Base-by-base conservation (phyloP, 78 protist genomes). In the Capsaspora owczarzaki region DNA sequence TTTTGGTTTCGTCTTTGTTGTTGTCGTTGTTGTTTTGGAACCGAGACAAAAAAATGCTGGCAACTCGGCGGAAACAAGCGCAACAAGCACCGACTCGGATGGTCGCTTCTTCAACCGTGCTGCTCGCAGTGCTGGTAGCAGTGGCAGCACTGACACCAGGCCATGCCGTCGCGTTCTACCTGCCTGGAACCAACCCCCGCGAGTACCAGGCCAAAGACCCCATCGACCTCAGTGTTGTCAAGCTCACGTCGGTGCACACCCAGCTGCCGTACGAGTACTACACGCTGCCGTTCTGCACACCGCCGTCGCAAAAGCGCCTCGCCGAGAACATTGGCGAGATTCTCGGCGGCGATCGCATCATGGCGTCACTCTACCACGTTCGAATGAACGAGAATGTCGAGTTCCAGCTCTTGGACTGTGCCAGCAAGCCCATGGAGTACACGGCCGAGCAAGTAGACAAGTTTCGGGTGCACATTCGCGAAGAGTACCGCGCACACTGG, bases 311-410 rank as follows among this genome's bases (percentile, higher is more conserved):
- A 20, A 46, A 63, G 42, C 14, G 43, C 61, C 20, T 61, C 23
- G 5, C 61, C 10, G 95, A 91, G 74, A 94, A 90, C 82, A 86
- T 94, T 5, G 97, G 95, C 51, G 95, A 91, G 80, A 74, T 89
- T 38, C 75, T 94, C 23, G 37, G 85, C 12, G 97, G 97, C 43
- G 95, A 91, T 71, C 74, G 87, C 63, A 84, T 92, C 41, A 83
- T 66, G 49, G 88, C 41, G 53, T 77, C 94, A 35, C 77, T 74
- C 12, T 94, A 87, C 43, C 41, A 79, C 43, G 94, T 89, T 37
- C 81, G 60, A 33, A n/a, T n/a, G n/a, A n/a, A 37, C 51, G 33
- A 29, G 66, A 25, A 56, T 29, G 25, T 56, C 25, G 33, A 56
- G 33, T 29, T 25, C 66, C 25, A 29, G 66, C 25, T 16, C 12